Evolutionary conservation across 2,329 filamentous ascomycete genomes (phyloP), one percentile per base, ranked within the genome.

Genomic region (Phaeoacremonium minimum): DNA sequence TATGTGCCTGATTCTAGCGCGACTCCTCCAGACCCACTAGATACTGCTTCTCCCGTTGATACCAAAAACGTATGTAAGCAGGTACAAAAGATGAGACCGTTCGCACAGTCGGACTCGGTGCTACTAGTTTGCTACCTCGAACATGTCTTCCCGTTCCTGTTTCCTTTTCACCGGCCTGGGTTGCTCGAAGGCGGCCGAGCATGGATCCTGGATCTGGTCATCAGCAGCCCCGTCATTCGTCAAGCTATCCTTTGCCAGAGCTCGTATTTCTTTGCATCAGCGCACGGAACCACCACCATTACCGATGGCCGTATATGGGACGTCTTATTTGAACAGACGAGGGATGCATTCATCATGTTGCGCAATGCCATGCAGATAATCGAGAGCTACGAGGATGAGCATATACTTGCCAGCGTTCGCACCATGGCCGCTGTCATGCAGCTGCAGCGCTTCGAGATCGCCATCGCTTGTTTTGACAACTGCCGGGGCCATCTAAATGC

Each of bases 401-500:
- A 52, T 31, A 41, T 57, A 7, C 35, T 36, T 13, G 52, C 56
- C 30, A 48, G 49, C 7, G 50, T 43, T 12, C 49, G 52, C 14
- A 52, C 62, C 2, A 51, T 69, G 47, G 56, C 55, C 20, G 58
- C 60, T 46, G 57, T 66, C 39, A 52, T 67, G 18, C 65, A 69
- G 44, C 47, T 70, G 6, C 50, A 66, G 20, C 60, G 59, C 19
- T 66, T 65, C 36, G 65, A 69, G 44, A 46, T 56, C 9, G 44
- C 52, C 15, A 45, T 55, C 14, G 46, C 45, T n/a, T 60, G 51
- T 28, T 55, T 57, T 14, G 60, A 61, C 4, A 67, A 67, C 43
- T 68, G 56, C 41, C 58, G 63, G 34, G 60, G 63, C 51, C 69
- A 67, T 40, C 58, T 66, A 4, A 59, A 60, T 35, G 62, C 63